Conservation (phyloP, 441 rosid genomes). For the Erodium chrysanthum region DNA sequence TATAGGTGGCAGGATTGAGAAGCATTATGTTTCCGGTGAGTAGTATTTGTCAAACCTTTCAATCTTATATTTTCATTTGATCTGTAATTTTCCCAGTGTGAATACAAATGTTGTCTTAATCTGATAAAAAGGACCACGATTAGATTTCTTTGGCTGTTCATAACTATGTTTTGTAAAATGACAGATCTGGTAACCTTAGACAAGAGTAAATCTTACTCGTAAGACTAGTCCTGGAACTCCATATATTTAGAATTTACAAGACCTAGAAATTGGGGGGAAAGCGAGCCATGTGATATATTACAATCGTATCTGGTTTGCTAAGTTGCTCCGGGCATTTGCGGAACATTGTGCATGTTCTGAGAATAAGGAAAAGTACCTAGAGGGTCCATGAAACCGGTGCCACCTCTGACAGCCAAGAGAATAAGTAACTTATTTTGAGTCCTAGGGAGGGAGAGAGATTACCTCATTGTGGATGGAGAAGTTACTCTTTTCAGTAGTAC, state of each 20-base stretch:
- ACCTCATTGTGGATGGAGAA: background rate
- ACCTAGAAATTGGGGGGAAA: background rate
- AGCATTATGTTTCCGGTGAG: slow-evolving; percentile 39
- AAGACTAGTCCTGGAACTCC: background rate
- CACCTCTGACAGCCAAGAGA: background rate
- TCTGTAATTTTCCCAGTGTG: background rate
- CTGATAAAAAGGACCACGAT: background rate
- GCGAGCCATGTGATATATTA: background rate
- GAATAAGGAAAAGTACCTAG: too few relatives aligned
- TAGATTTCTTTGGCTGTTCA: background rate
- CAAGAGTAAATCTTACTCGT: background rate
- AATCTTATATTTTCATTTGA: background rate
- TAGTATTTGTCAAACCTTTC: background rate
- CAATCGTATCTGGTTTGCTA: too few relatives aligned
- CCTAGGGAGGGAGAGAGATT: background rate
- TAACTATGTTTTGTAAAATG: background rate
- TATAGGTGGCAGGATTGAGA: slow-evolving; percentile 35
- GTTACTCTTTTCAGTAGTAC: background rate
- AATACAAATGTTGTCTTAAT: background rate
- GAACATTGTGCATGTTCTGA: background rate
- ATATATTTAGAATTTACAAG: background rate
- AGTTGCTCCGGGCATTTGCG: background rate
- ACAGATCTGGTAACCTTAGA: background rate
- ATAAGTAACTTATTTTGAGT: background rate
- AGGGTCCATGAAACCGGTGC: background rate